Evolutionary conservation across 2,329 filamentous ascomycete species (phyloP), one percentile per base, ranked within the genome.

Genomic region (Rhynchosporium agropyri): DNA sequence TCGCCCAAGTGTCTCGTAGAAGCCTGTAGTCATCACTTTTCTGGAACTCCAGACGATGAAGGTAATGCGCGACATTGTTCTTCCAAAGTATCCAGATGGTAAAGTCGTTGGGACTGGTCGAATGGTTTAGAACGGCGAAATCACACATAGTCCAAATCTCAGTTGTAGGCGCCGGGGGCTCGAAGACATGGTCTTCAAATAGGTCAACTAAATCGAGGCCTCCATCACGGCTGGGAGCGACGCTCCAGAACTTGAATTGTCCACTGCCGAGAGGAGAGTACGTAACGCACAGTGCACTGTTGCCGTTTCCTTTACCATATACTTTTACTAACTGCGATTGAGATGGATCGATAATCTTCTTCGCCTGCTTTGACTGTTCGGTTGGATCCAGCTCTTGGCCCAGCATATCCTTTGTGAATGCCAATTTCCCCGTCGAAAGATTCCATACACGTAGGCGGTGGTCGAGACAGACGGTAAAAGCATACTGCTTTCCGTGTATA

Each of bases 391-490:
- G 77, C 38, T 84, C 79, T 26, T 87, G 83, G 69, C 89, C 86
- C 15, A 98, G 76, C 38, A 99, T 81, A 75, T 99, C 94, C 69
- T 86, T 87, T 5, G 89, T 88, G 61, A 87, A 86, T 4, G 91
- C 84, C 60, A 96, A 84, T 73, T 88, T 90, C 53, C 93, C 93
- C 45, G 85, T 90, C n/a, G 85, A 80, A 38, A 94, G 81, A 72
- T 96, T 95, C 94, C 95, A 98, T 45, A 95, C 87, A 71, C 92
- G 88, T 73, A 99, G 79, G 10, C 87, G 89, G 74, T 99, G 93
- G 70, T 99, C 93, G 64, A 99, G 80, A 67, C 90, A 95, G 55
- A 97, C 86, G 0, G 93, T 93, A 70, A 97, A 91, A 1, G 84
- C 79, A 68, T 76, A 33, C 78, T 76, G 10, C 82, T 42, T 28